Percentiles rank a stretch among this genome's conserved stretches.
Conservation (phyloP, 257 asterid genomes). For the Craterostigma plantagineum region DNA sequence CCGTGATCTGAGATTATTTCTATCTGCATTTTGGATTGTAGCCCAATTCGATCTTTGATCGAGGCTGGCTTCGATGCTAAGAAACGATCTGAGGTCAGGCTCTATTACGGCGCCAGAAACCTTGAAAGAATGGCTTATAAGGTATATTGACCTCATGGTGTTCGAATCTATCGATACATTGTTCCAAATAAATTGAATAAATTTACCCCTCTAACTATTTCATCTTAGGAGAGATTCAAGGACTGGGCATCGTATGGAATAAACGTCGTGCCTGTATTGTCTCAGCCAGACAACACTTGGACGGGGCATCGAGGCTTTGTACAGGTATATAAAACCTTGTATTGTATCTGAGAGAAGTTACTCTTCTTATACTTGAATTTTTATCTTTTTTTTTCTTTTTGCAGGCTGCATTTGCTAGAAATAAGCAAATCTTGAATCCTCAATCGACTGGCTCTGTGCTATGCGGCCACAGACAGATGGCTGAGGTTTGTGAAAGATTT, state of each 20-base stretch:
- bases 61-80: slow-evolving; percentile 67
- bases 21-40: slow-evolving; percentile 12
- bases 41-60: slow-evolving; percentile 78
- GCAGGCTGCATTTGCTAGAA: slow-evolving; percentile 74
- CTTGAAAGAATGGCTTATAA: slow-evolving; percentile 64
- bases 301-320: slow-evolving; percentile 68
- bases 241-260: slow-evolving; percentile 74
- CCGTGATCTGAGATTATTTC: no score
- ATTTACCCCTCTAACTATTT: slow-evolving; percentile 9
- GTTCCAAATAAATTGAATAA: no score
- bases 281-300: slow-evolving; percentile 75
- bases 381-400: slow-evolving; percentile 13
- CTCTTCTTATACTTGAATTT: neutral
- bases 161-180: no score
- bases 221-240: slow-evolving; percentile 52
- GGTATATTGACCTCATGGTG: no score
- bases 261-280: slow-evolving; percentile 56
- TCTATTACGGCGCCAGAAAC: slow-evolving; percentile 89
- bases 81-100: slow-evolving; percentile 64
- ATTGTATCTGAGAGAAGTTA: neutral
- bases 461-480: slow-evolving; percentile 81
- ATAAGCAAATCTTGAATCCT: slow-evolving; percentile 41
- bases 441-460: slow-evolving; percentile 69
- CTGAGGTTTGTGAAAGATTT: slow-evolving; percentile 40
- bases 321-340: slow-evolving; percentile 24